Evolutionary conservation across 805 yeast genomes (phyloP).

Genomic region (Priceomyces haplophilus): DNA sequence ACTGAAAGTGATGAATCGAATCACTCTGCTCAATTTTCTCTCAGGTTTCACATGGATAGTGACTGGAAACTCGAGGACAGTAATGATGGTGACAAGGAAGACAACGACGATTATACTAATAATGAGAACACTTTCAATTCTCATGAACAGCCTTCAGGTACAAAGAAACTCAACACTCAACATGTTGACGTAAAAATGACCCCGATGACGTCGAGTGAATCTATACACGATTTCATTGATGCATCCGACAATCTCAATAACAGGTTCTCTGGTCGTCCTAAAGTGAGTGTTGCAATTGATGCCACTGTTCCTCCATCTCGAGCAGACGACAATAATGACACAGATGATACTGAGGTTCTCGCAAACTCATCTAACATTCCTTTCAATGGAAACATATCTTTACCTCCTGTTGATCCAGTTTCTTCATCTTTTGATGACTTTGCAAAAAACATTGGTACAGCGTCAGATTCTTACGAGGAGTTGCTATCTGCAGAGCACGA

Average conservation of each 20-base stretch:
- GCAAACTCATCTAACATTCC: slow-evolving; percentile 45
- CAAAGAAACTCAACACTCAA: background rate
- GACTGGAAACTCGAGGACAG: slow-evolving; percentile 39
- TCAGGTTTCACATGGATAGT: slow-evolving; percentile 31
- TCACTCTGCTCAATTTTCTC: slow-evolving; percentile 18
- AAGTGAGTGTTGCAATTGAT: slow-evolving; percentile 16
- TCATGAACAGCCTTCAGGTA: background rate
- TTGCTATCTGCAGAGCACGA: slow-evolving; percentile 43
- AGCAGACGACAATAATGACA: background rate
- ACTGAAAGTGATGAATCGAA: slow-evolving; percentile 6
- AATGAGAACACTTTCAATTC: slow-evolving; percentile 14
- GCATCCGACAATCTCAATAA: slow-evolving; percentile 19
- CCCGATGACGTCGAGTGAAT: slow-evolving; percentile 10
- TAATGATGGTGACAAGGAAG: slow-evolving; percentile 39
- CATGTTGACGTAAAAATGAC: slow-evolving; percentile 10
- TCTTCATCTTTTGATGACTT: slow-evolving; percentile 42
- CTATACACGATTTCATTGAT: slow-evolving; percentile 15
- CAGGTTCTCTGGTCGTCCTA: slow-evolving; percentile 18
- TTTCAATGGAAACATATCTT: slow-evolving; percentile 30
- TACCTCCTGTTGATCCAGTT: slow-evolving; percentile 43
- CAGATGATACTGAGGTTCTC: slow-evolving; percentile 24
- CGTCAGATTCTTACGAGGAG: slow-evolving; percentile 30
- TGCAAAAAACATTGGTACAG: slow-evolving; percentile 21
- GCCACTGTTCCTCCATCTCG: slow-evolving; percentile 17
- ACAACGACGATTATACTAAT: slow-evolving; percentile 29